phyloP scores from a whole-genome alignment of 176 grass and related monocot species.

The Urochloa ruziziensis region DNA sequence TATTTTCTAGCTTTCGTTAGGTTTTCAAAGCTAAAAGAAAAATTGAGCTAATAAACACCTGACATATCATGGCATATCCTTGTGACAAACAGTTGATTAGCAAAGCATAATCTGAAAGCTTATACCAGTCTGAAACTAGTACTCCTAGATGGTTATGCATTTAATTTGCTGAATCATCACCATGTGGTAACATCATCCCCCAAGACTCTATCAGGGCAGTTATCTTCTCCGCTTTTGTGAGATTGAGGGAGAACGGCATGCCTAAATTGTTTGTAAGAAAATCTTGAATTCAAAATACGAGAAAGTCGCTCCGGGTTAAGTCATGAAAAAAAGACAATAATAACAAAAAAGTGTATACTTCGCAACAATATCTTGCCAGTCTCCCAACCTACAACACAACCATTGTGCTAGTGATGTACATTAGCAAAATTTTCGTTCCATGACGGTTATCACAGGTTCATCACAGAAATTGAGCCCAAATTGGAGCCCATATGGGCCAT shows the following conservation, averaged over 20 bases:
- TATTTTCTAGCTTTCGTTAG: background rate
- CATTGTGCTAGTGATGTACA: no score
- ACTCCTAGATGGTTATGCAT: background rate
- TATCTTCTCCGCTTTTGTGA: background rate
- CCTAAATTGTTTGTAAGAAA: no score
- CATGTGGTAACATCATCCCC: background rate
- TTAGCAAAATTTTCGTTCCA: no score
- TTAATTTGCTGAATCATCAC: background rate
- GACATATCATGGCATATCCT: background rate
- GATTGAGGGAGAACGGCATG: background rate
- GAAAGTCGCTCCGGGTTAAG: no score
- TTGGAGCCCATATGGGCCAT: no score
- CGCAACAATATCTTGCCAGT: no score
- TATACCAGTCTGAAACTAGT: background rate
- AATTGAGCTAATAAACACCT: background rate
- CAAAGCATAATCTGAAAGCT: background rate
- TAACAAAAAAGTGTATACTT: no score
- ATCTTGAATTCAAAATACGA: no score
- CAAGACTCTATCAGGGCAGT: background rate
- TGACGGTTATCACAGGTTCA: no score
- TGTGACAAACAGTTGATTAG: background rate
- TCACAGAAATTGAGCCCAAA: no score
- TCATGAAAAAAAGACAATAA: no score
- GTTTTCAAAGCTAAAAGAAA: background rate
- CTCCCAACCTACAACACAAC: no score